Evolutionary conservation across 257 asterid species (phyloP).

Genomic region (Cinchona pubescens): DNA sequence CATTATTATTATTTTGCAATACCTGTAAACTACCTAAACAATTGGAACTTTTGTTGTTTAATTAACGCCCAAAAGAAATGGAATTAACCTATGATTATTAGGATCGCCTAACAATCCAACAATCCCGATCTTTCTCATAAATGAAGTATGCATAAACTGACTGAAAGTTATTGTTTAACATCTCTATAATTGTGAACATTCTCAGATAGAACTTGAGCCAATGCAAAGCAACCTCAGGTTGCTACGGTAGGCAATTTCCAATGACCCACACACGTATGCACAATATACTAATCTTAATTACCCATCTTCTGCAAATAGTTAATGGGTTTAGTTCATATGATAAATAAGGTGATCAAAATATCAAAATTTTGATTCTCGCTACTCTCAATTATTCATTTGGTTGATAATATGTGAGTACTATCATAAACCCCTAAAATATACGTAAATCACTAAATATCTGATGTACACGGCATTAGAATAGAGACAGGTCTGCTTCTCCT

Average conservation of each 20-base stretch:
- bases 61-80: not conserved
- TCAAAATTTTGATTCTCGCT: too few species aligned
- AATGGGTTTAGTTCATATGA: too few species aligned
- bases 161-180: slow-evolving; percentile 23
- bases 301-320: not conserved
- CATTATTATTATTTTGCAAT: too few species aligned
- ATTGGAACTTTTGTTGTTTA: slow-evolving; percentile 12
- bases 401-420: too few species aligned
- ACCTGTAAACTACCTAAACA: slow-evolving; percentile 1
- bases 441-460: too few species aligned
- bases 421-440: too few species aligned
- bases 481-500: too few species aligned
- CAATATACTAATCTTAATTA: too few species aligned
- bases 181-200: slow-evolving; percentile 1
- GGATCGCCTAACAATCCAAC: slow-evolving; percentile 44
- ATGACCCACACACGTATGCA: not conserved
- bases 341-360: too few species aligned
- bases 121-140: slow-evolving; percentile 26
- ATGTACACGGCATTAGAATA: too few species aligned
- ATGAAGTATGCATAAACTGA: slow-evolving; percentile 18
- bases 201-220: not conserved
- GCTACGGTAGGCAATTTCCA: slow-evolving; percentile 8
- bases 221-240: slow-evolving; percentile 5
- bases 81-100: not conserved
- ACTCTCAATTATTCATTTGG: too few species aligned